Percentiles rank a stretch among this genome's conserved stretches.
These are phyloP conservation scores for Boletus fagicola DNA, from an alignment of 768 basidiomycete genomes.

Conservation along the genomic window DNA sequence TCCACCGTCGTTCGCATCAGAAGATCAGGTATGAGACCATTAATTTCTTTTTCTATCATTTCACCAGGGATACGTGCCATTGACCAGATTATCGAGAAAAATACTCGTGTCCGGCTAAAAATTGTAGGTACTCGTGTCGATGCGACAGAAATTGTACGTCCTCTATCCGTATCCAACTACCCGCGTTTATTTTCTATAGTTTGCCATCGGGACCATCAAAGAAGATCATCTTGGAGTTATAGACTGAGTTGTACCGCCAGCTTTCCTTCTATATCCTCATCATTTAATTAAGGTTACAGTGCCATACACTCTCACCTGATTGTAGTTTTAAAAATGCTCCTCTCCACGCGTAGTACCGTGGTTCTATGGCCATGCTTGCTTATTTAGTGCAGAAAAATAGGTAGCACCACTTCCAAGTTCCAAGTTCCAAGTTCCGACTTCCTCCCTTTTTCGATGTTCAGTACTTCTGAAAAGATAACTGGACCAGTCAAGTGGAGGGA, in stretches of 20 bases:
- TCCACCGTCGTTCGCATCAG: constrained; percentile 93
- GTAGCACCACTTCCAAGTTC: background rate
- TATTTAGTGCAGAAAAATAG: background rate
- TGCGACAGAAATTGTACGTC: constrained; percentile 91
- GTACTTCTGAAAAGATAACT: background rate
- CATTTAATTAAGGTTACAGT: background rate
- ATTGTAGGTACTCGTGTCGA: constrained; percentile 99
- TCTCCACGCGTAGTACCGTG: background rate
- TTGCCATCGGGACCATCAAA: constrained; percentile 97
- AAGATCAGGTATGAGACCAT: constrained; percentile 64
- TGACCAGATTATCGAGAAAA: constrained; percentile 84
- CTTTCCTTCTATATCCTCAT: background rate
- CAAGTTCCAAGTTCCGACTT: no score
- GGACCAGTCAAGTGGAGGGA: no score
- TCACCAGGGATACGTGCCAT: background rate
- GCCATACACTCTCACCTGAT: constrained; percentile 1
- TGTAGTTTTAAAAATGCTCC: constrained; percentile 5
- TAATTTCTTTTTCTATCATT: background rate
- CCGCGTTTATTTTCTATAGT: constrained; percentile 46
- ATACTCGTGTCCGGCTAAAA: constrained; percentile 88
- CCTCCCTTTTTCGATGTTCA: background rate
- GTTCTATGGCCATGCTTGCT: background rate
- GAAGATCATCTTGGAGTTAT: constrained; percentile 97
- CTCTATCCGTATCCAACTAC: background rate
- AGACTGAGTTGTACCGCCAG: constrained; percentile 44